Evolutionary conservation across 192 early-diverging fungal genomes (phyloP).

Genomic region (Chytriomyces sp.): DNA sequence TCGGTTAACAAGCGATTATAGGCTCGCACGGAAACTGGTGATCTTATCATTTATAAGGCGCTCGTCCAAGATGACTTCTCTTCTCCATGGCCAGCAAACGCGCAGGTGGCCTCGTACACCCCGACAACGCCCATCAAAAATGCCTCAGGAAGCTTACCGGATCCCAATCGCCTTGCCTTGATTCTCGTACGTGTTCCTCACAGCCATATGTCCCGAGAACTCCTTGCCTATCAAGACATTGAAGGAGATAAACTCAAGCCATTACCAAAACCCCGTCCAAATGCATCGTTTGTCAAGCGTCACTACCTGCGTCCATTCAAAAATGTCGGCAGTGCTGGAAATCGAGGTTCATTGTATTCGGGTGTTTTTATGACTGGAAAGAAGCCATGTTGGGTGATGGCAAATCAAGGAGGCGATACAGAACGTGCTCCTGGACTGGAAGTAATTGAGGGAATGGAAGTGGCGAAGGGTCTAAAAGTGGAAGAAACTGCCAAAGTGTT

Average conservation of each 20-base stretch:
- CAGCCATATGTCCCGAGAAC: slow-evolving; percentile 65
- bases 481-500: slow-evolving; percentile 40
- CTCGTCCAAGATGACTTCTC: slow-evolving; percentile 54
- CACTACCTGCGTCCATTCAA: slow-evolving; percentile 48
- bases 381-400: slow-evolving; percentile 77
- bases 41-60: slow-evolving; percentile 76
- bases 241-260: slow-evolving; percentile 55
- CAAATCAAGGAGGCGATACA: slow-evolving; percentile 36
- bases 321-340: slow-evolving; percentile 31
- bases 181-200: slow-evolving; percentile 71
- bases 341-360: slow-evolving; percentile 46
- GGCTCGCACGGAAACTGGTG: slow-evolving; percentile 66
- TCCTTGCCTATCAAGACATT: slow-evolving; percentile 41
- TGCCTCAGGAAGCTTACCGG: not conserved
- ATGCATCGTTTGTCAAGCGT: slow-evolving; percentile 38
- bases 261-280: slow-evolving; percentile 24
- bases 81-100: not conserved
- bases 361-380: slow-evolving; percentile 78
- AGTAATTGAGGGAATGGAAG: slow-evolving; percentile 36
- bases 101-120: not conserved
- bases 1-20: slow-evolving; percentile 42
- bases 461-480: slow-evolving; percentile 13
- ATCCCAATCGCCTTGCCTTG: slow-evolving; percentile 63
- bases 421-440: slow-evolving; percentile 29
- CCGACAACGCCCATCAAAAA: slow-evolving; percentile 15